A percentile compares a stretch with the other conserved stretches of the same genome.
Evolutionary conservation across 2,329 filamentous ascomycete species (phyloP).

Genomic region (Daldinia eschscholtzii): DNA sequence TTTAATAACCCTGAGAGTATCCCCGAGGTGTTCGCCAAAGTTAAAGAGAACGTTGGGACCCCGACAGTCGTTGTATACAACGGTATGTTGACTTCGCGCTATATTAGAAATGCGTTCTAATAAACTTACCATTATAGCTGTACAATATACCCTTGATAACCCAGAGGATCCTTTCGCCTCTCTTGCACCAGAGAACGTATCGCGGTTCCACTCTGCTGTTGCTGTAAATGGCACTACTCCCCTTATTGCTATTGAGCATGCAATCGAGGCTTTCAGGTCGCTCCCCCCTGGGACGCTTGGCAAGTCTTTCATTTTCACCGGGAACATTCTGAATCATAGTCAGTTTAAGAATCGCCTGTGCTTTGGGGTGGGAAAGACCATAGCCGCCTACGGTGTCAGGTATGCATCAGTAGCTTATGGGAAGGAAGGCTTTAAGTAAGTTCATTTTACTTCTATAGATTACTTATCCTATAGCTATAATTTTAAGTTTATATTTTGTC

Average conservation of each 20-base stretch:
- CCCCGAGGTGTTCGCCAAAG: constrained; percentile 22
- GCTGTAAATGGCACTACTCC: constrained; percentile 25
- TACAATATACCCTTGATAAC: constrained; percentile 21
- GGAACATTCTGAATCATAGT: constrained; percentile 26
- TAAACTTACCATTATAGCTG: constrained; percentile 1
- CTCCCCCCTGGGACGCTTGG: constrained; percentile 17
- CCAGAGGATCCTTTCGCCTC: constrained; percentile 26
- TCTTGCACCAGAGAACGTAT: constrained; percentile 23
- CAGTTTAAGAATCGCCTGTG: constrained; percentile 26
- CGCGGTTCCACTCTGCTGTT: constrained; percentile 15
- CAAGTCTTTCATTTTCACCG: constrained; percentile 25
- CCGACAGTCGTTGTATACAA: constrained; percentile 28
- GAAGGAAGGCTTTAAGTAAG: constrained; percentile 27
- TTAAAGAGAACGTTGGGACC: constrained; percentile 15
- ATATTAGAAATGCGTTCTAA: background rate
- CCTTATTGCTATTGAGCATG: constrained; percentile 24
- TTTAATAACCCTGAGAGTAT: constrained; percentile 21
- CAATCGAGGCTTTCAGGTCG: constrained; percentile 14
- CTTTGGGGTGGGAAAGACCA: constrained; percentile 24
- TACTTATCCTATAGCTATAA: too few species aligned
- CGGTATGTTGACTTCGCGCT: constrained; percentile 5
- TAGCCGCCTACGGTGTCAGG: constrained; percentile 21
- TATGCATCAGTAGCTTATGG: constrained; percentile 23
- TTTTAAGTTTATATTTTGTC: background rate
- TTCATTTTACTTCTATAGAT: background rate